phyloP scores from a whole-genome alignment of 306 rosid genomes.

The Begonia peltatifolia region DNA sequence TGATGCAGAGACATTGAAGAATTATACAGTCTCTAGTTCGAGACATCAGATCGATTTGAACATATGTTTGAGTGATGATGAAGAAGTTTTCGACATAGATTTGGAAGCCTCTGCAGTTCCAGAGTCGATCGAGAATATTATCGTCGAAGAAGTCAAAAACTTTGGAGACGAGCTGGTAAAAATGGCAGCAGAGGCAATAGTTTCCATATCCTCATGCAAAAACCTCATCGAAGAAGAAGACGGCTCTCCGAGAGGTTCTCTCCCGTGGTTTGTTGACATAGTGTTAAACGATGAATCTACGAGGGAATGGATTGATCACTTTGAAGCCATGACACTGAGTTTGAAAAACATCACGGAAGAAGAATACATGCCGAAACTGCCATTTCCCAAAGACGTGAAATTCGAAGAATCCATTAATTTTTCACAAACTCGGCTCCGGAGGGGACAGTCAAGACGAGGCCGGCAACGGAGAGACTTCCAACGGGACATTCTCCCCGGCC shows the following conservation, averaged over 20 bases:
- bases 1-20: constrained; percentile 21
- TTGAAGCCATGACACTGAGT: constrained; percentile 68
- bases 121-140: constrained; percentile 32
- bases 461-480: constrained; percentile 94
- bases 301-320: constrained; percentile 46
- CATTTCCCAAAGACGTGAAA: constrained; percentile 55
- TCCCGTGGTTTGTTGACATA: constrained; percentile 66
- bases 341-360: constrained; percentile 53
- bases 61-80: constrained; percentile 6
- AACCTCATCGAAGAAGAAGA: constrained; percentile 19
- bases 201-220: constrained; percentile 32
- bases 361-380: constrained; percentile 86
- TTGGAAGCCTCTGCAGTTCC: constrained; percentile 54
- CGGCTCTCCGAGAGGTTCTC: constrained; percentile 23
- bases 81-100: constrained; percentile 33
- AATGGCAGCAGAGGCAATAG: constrained; percentile 71
- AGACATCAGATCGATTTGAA: constrained; percentile 13
- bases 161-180: constrained; percentile 36
- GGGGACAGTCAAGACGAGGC: constrained; percentile 79
- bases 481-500: constrained; percentile 94
- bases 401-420: constrained; percentile 51
- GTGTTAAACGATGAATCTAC: constrained; percentile 22
- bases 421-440: constrained; percentile 41
- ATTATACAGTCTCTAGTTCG: constrained; percentile 1
- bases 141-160: constrained; percentile 12